Percentiles rank a stretch among this genome's conserved stretches.
Evolutionary conservation across 2,329 filamentous ascomycete species (phyloP).

Genomic region (Xylaria sp.): DNA sequence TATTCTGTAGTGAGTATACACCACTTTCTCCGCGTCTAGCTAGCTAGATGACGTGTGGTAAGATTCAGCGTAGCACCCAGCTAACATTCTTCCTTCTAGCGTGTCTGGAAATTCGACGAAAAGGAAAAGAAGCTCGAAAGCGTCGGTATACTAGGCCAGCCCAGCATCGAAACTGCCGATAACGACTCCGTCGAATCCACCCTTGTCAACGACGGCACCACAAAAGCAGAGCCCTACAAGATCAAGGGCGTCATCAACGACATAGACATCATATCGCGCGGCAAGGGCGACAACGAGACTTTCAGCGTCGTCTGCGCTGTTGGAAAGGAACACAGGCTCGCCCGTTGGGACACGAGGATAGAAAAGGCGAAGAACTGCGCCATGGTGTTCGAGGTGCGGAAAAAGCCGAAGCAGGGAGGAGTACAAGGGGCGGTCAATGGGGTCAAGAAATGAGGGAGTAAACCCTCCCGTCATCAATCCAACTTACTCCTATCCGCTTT

Average conservation of each 20-base stretch:
- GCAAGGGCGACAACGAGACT: constrained; percentile 63
- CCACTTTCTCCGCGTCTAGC: neutral
- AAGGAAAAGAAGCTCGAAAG: constrained; percentile 76
- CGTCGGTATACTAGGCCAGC: constrained; percentile 58
- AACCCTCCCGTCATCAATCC: neutral
- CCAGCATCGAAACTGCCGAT: constrained; percentile 16
- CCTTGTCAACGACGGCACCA: constrained; percentile 18
- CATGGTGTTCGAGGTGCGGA: constrained; percentile 73
- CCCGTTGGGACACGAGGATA: constrained; percentile 64
- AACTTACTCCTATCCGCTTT: neutral
- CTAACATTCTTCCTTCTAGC: constrained; percentile 24
- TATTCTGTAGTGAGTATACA: constrained; percentile 11
- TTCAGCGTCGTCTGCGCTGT: constrained; percentile 81
- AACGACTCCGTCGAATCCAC: constrained; percentile 20
- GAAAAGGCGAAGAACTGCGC: constrained; percentile 69
- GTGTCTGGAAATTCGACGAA: constrained; percentile 77
- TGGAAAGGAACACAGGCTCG: constrained; percentile 79
- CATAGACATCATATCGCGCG: constrained; percentile 79
- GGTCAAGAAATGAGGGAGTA: neutral
- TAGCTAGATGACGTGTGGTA: neutral
- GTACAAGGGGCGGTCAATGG: neutral
- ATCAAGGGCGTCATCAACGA: constrained; percentile 82
- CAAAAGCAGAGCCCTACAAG: constrained; percentile 15
- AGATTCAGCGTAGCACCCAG: neutral
- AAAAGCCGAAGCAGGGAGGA: constrained; percentile 6